Evolutionary conservation across 2,329 filamentous ascomycete species (phyloP).

Genomic region (Fusarium chaquense): DNA sequence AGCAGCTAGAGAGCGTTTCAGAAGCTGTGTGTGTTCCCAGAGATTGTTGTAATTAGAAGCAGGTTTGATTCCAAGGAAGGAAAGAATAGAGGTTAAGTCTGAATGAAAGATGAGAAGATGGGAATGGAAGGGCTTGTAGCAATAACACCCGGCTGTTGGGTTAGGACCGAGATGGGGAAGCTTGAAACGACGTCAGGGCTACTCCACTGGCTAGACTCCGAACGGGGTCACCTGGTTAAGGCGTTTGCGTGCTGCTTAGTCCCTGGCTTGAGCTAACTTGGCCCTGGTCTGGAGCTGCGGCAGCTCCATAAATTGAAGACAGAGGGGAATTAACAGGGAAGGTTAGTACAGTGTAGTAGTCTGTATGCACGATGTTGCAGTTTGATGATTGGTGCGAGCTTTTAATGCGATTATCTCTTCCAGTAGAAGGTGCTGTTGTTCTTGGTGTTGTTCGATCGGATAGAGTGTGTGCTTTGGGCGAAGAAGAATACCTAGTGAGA

Average conservation of each 20-base stretch:
- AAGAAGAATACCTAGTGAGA: not conserved
- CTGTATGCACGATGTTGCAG: constrained; percentile 31
- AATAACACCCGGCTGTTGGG: constrained; percentile 35
- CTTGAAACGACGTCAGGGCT: constrained; percentile 48
- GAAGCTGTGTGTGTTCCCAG: not conserved
- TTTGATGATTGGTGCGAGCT: constrained; percentile 24
- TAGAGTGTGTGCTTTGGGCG: not conserved
- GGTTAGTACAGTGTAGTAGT: not conserved
- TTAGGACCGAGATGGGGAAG: constrained; percentile 6
- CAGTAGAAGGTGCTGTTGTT: not conserved
- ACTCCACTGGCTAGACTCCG: constrained; percentile 41
- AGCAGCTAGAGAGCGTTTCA: constrained; percentile 10
- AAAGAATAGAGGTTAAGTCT: constrained; percentile 9
- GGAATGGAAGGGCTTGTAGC: constrained; percentile 25
- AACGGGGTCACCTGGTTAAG: constrained; percentile 33
- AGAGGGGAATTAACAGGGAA: constrained; percentile 28
- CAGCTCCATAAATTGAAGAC: constrained; percentile 24
- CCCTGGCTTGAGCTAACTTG: constrained; percentile 17
- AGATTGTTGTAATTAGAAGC: not conserved
- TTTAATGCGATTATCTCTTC: constrained; percentile 1
- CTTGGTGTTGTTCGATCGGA: not conserved
- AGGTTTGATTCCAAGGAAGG: constrained; percentile 11
- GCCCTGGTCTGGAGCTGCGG: constrained; percentile 23
- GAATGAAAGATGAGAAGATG: constrained; percentile 25
- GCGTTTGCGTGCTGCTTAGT: constrained; percentile 14